Evolutionary conservation across 2,329 filamentous ascomycete genomes (phyloP), one percentile per base, ranked within the genome.

Genomic region (Passalora sequoiae): DNA sequence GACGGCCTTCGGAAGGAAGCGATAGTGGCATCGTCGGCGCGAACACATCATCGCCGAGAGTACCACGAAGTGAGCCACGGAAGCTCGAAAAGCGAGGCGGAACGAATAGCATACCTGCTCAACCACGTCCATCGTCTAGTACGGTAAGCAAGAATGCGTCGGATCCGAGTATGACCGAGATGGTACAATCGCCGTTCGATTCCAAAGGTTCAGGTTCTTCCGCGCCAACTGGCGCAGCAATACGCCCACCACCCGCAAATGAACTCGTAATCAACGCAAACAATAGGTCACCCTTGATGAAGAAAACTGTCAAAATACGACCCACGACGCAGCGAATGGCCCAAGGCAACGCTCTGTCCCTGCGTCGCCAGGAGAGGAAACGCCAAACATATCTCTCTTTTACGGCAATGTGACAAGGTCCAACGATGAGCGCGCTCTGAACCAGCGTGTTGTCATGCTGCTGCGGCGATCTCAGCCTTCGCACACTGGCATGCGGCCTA

Each of bases 1-100:
- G n/a, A n/a, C n/a, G n/a, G n/a, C n/a, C n/a, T n/a, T n/a, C n/a
- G n/a, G n/a, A n/a, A n/a, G n/a, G n/a, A n/a, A n/a, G n/a, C n/a
- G n/a, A n/a, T n/a, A n/a, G n/a, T n/a, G n/a, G n/a, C n/a, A n/a
- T n/a, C n/a, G n/a, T n/a, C n/a, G n/a, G n/a, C n/a, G n/a, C n/a
- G n/a, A n/a, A n/a, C n/a, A n/a, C n/a, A n/a, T 12, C 24, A 27
- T 7, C 24, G 24, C 3, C 33, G 15, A 36, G 33, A 32, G 27
- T 29, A 4, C 37, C 25, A 9, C 17, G 22, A 19, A 40, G 17
- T 40, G 13, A 13, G 13, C 38, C 38, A 5, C 16, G 28, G 12
- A 40, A 40, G n/a, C 38, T 40, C 10, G 27, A 40, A 17, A 40
- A 12, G 10, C 38, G 38, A 21, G 20, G 17, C 4, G n/a, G 13